Percentiles rank a stretch among this genome's conserved stretches.
Evolutionary conservation across 768 basidiomycete species (phyloP).

Genomic region (Leucosporidium creatinivorum): DNA sequence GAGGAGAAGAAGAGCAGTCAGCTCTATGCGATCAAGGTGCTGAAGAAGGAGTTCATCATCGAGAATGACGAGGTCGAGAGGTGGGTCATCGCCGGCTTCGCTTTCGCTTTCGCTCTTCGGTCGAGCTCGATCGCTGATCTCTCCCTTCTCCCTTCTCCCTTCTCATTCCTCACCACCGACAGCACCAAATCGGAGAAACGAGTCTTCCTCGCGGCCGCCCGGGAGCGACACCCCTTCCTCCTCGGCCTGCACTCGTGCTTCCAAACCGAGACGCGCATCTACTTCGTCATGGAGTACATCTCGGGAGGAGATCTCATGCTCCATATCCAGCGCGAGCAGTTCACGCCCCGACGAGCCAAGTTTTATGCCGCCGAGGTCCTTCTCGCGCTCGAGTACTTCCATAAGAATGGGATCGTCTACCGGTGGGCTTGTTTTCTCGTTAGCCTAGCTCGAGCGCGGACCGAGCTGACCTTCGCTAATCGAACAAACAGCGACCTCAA

Average conservation of each 20-base stretch:
- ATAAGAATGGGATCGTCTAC: constrained; percentile 97
- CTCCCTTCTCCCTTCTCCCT: not conserved
- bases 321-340: constrained; percentile 98
- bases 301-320: constrained; percentile 98
- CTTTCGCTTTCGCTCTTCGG: not conserved
- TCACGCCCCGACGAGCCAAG: constrained; percentile 95
- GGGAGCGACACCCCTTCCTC: constrained; percentile 93
- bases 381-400: constrained; percentile 94
- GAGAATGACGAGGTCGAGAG: constrained; percentile 99
- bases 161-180: not conserved
- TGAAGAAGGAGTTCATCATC: constrained; percentile 99
- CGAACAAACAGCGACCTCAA: constrained; percentile 96
- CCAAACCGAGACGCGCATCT: constrained; percentile 97
- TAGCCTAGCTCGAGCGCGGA: not conserved
- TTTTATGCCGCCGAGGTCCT: constrained; percentile 97
- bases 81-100: constrained; percentile 53
- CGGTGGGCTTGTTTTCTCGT: constrained; percentile 53
- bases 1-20: constrained; percentile 89
- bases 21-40: constrained; percentile 97
- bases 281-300: constrained; percentile 99
- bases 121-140: not conserved
- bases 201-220: constrained; percentile 92
- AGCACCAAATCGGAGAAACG: constrained; percentile 99
- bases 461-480: not conserved
- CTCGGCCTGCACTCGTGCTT: constrained; percentile 97